A percentile compares a stretch with the other conserved stretches of the same genome.
These are phyloP conservation scores for Mortierella sp. DNA, from an alignment of 371 early-diverging fungal species.

Conservation along the genomic window DNA sequence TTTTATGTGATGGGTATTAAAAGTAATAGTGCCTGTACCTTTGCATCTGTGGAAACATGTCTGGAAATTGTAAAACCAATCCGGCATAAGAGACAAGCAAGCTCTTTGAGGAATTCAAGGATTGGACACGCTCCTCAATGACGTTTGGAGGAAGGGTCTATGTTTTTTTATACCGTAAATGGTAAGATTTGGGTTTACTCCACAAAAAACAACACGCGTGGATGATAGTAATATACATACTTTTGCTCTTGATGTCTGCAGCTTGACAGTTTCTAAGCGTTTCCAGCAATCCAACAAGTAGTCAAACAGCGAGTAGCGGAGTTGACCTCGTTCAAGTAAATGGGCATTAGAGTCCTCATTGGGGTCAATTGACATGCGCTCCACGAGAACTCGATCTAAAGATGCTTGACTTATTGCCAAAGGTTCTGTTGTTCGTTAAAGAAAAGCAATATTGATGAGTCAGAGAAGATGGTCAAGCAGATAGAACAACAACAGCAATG, in stretches of 20 bases:
- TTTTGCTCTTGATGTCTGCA: slow-evolving; percentile 58
- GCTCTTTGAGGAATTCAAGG: slow-evolving; percentile 65
- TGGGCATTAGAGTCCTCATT: slow-evolving; percentile 58
- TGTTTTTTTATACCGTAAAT: background rate
- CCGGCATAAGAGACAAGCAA: slow-evolving; percentile 89
- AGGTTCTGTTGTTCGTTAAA: slow-evolving; percentile 43
- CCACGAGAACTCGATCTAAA: slow-evolving; percentile 83
- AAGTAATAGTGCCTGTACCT: slow-evolving; percentile 59
- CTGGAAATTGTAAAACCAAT: slow-evolving; percentile 85
- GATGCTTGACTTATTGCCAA: slow-evolving; percentile 63
- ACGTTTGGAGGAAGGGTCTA: slow-evolving; percentile 69
- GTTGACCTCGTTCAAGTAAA: slow-evolving; percentile 56
- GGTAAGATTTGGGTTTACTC: background rate
- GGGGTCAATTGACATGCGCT: slow-evolving; percentile 79
- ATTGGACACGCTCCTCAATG: slow-evolving; percentile 68
- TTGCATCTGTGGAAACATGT: slow-evolving; percentile 87
- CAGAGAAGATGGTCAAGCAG: background rate
- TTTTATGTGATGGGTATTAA: background rate
- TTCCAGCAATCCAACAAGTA: slow-evolving; percentile 87
- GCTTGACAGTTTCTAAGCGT: slow-evolving; percentile 54
- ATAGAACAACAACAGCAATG: background rate
- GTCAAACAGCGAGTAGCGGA: slow-evolving; percentile 71
- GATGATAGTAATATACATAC: slow-evolving; percentile 53
- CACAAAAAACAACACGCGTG: background rate
- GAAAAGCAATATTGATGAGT: background rate